These are phyloP conservation scores for Cutaneotrichosporon sp. DNA, from an alignment of 1,284 basidiomycete genomes.

Conservation along the genomic window DNA sequence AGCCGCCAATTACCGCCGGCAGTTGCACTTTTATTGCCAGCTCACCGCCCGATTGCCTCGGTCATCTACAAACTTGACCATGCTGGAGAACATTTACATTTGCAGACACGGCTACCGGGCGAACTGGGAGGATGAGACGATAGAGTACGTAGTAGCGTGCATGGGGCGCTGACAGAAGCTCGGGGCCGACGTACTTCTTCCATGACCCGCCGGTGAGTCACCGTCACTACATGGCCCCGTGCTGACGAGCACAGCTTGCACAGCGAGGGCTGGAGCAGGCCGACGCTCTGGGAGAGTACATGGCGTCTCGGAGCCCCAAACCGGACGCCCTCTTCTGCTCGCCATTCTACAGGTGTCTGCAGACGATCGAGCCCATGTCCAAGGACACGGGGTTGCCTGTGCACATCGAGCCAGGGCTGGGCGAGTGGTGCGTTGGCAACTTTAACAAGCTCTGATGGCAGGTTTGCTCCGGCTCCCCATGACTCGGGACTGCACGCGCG, in stretches of 20 bases:
- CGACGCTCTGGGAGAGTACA: conserved; percentile 31
- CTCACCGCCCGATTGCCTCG: too few species aligned
- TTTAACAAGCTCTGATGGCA: too few species aligned
- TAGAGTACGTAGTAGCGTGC: neutral
- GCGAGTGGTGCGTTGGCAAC: conserved; percentile 11
- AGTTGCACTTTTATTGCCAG: too few species aligned
- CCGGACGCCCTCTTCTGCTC: conserved; percentile 40
- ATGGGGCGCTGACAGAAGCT: neutral
- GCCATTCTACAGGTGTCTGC: conserved; percentile 52
- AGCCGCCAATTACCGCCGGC: too few species aligned
- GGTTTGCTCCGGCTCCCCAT: neutral
- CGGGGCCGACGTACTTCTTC: conserved; percentile 44
- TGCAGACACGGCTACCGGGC: conserved; percentile 51
- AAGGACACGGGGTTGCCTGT: conserved; percentile 14
- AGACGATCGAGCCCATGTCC: conserved; percentile 48
- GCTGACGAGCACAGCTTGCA: conserved; percentile 39
- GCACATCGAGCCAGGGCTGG: conserved; percentile 8
- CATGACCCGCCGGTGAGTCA: conserved; percentile 49
- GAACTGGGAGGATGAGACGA: conserved; percentile 20
- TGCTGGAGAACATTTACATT: conserved; percentile 52
- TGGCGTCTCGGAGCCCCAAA: conserved; percentile 25
- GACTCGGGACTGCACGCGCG: conserved; percentile 43
- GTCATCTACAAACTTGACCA: conserved; percentile 7
- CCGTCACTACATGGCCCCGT: neutral
- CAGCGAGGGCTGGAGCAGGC: conserved; percentile 48